These are phyloP conservation scores for Amanita molliuscula DNA, from an alignment of 768 basidiomycete genomes.

Conservation along the genomic window DNA sequence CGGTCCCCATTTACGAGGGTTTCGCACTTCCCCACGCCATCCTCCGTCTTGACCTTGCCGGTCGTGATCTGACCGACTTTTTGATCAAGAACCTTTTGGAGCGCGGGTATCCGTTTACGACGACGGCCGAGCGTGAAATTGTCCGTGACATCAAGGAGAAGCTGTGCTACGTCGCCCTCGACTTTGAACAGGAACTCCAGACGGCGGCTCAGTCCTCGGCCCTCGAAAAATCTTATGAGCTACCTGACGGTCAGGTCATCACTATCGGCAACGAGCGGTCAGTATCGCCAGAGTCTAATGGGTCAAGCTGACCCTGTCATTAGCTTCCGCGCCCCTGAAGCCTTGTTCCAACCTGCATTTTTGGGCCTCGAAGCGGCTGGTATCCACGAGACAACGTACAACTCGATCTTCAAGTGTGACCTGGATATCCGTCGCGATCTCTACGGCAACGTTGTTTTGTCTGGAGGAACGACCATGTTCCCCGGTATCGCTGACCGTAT, in stretches of 20 bases:
- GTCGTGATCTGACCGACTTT: conserved; percentile 83
- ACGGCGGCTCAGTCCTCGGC: conserved; percentile 84
- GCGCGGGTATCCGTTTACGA: conserved; percentile 91
- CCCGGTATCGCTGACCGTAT: conserved; percentile 92
- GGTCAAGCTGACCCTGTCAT: conserved; percentile 36
- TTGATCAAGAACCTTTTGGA: conserved; percentile 81
- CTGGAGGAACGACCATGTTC: conserved; percentile 94
- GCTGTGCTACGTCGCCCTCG: conserved; percentile 90
- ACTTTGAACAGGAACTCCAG: conserved; percentile 90
- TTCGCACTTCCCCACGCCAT: conserved; percentile 92
- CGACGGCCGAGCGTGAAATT: conserved; percentile 88
- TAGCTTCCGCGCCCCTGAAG: conserved; percentile 88
- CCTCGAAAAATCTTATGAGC: conserved; percentile 88
- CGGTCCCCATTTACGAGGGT: conserved; percentile 94
- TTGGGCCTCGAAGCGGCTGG: conserved; percentile 83
- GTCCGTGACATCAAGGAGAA: conserved; percentile 98
- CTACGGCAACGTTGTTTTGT: conserved; percentile 78
- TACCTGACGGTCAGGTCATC: conserved; percentile 90
- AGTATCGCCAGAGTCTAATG: conserved; percentile 30
- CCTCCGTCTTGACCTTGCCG: conserved; percentile 83
- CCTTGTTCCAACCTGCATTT: conserved; percentile 89
- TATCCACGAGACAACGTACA: conserved; percentile 86
- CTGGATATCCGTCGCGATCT: conserved; percentile 76
- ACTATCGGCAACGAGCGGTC: conserved; percentile 89
- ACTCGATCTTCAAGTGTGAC: conserved; percentile 86